Evolutionary conservation across 2,329 filamentous ascomycete species (phyloP), one percentile per base, ranked within the genome.

Genomic region (Aspergillus sergii): DNA sequence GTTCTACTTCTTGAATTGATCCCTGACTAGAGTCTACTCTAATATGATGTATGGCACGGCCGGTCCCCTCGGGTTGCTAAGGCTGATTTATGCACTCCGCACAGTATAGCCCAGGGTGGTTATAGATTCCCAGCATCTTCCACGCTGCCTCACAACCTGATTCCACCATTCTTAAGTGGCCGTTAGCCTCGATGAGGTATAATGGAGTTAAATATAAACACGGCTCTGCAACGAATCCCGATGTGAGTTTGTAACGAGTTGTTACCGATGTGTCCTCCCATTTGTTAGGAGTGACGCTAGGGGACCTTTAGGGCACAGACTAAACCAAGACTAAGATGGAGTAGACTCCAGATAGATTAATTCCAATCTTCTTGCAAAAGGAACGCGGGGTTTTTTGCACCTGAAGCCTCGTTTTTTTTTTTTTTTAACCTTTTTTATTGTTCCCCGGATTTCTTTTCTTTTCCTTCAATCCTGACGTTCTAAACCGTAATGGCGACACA

Each of bases 381-480:
- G 34, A 59, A 51, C 61, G 61, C 61, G 61, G 61, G 61, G 57
- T 62, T 55, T 53, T 53, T 32, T 51, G 48, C 48, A 51, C 54
- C 53, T 54, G 58, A 50, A 58, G 48, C 55, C 58, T 60, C 21
- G 45, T 36, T 57, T 51, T 43, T 57, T 55, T 54, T 55, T 54
- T 30, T 48, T 56, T 54, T n/a, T n/a, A n/a, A n/a, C n/a, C n/a
- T n/a, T n/a, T 57, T 57, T 32, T 50, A 28, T 56, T 23, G 46
- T 66, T 66, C 65, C 65, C 67, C 66, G 55, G 66, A 64, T 66
- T 65, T 62, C 62, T 58, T 57, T 32, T 60, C 45, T 34, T 53
- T 53, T 57, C 30, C 39, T 51, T 19, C 45, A 23, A 39, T 48
- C 32, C 34, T 54, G 23, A 55, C 41, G 12, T 41, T 21, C 32